Percentiles rank a stretch among this genome's conserved stretches.
Evolutionary conservation across 257 asterid species (phyloP).

Genomic region (Plectranthus barbatus): DNA sequence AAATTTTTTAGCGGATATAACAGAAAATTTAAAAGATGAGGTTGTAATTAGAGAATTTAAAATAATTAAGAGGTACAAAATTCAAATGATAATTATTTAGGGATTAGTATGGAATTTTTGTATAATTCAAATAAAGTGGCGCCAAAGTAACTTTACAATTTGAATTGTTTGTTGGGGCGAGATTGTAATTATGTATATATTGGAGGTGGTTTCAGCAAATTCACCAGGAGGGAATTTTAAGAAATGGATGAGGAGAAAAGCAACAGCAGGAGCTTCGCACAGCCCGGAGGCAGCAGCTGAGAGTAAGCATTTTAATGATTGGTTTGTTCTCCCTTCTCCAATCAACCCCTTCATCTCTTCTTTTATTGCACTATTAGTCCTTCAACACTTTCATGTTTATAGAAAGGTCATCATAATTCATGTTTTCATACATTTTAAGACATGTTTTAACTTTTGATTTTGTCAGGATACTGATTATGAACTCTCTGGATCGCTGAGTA

Average conservation of each 20-base stretch:
- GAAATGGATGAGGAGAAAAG: constrained; percentile 45
- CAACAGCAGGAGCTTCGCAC: constrained; percentile 18
- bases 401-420: neutral
- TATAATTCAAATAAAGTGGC: too few relatives aligned
- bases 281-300: constrained; percentile 25
- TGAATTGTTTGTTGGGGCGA: neutral
- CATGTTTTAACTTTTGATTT: neutral
- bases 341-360: neutral
- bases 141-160: too few relatives aligned
- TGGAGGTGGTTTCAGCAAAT: constrained; percentile 25
- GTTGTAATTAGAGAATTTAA: too few relatives aligned
- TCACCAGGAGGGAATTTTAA: constrained; percentile 51
- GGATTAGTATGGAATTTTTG: too few relatives aligned
- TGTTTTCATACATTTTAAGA: neutral
- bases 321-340: constrained; percentile 27
- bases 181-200: neutral
- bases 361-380: neutral
- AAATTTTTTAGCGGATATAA: too few relatives aligned
- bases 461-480: constrained; percentile 48
- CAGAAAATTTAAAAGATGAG: too few relatives aligned
- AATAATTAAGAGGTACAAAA: too few relatives aligned
- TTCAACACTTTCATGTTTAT: neutral
- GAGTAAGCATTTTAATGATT: constrained; percentile 44
- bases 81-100: too few relatives aligned
- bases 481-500: constrained; percentile 56